Conservation (phyloP, 148 eudicot species). For the Diospyros kaki region DNA sequence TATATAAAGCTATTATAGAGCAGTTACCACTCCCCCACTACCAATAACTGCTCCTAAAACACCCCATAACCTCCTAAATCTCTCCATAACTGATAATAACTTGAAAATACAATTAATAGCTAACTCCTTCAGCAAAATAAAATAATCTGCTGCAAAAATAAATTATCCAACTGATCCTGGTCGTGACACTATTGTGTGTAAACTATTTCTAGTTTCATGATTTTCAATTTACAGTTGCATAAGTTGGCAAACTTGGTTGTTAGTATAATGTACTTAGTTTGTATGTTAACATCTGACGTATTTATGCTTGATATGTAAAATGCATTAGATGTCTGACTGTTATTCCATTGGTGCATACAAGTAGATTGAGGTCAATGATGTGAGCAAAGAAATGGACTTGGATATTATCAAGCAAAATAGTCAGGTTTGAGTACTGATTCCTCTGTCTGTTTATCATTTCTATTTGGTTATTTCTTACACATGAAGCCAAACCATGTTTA, state of each 20-base stretch:
- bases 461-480: background rate
- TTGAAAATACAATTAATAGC: too few species aligned
- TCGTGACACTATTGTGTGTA: background rate
- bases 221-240: background rate
- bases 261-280: background rate
- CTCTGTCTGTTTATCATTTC: background rate
- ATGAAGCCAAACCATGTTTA: background rate
- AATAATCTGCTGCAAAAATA: too few species aligned
- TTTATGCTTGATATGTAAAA: background rate
- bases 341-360: conserved; percentile 7
- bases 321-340: background rate
- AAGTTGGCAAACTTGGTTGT: background rate
- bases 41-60: too few species aligned
- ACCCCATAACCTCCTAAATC: too few species aligned
- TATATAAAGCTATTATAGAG: too few species aligned
- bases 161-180: too few species aligned
- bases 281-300: background rate
- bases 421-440: conserved; percentile 47
- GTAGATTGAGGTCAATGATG: conserved; percentile 97
- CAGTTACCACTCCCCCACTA: too few species aligned
- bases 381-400: conserved; percentile 99
- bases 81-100: too few species aligned
- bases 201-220: background rate
- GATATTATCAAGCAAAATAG: conserved; percentile 90
- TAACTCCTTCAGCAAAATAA: too few species aligned